Base-by-base conservation (phyloP, 768 basidiomycete genomes). In the Tricholoma matsutake region DNA sequence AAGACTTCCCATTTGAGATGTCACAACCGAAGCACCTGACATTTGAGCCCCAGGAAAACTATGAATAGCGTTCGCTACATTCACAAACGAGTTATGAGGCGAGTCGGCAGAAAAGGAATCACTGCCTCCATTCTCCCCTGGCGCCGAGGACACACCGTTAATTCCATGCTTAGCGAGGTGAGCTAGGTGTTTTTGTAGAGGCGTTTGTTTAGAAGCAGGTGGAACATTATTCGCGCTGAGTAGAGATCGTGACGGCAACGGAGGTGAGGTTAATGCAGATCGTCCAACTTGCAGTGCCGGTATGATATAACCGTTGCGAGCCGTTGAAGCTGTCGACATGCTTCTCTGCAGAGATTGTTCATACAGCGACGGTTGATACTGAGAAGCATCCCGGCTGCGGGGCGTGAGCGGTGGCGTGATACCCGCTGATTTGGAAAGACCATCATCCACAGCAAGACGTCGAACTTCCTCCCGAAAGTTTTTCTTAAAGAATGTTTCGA, bases 381-480 rank as follows among this genome's bases (percentile, higher is more conserved):
- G 78, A 47, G 79, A 77, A 5, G 78, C 70, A 5, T 71, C 59
- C 14, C 73, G 63, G 41, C 65, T 61, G 35, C 75, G 75, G n/a
- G 78, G 75, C 58, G 72, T 73, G 10, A 74, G 64, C 22, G 77
- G 74, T 10, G 76, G 75, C 11, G 80, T 75, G 14, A 79, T 67
- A 45, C 41, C 47, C 20, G 47, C 47, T 20, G 79, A 78, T 53
- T 87, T 86, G 16, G 85, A 79, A 20, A 75, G 69, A 29, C 78
- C 76, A 47, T 89, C 76, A 47, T 89, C 89, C 6, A 87, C 79
- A 1, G 80, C 82, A 51, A 94, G 76, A 4, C 89, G 85, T 54
- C 83, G 82, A 49, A 94, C 89, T 69, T 94, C 92, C 37, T 94
- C 92, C 3, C 83, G 73, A 75, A 92, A 94, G 68, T 92, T 92